Conservation (phyloP, 1,284 basidiomycete species). For the Austropuccinia psidii region DNA sequence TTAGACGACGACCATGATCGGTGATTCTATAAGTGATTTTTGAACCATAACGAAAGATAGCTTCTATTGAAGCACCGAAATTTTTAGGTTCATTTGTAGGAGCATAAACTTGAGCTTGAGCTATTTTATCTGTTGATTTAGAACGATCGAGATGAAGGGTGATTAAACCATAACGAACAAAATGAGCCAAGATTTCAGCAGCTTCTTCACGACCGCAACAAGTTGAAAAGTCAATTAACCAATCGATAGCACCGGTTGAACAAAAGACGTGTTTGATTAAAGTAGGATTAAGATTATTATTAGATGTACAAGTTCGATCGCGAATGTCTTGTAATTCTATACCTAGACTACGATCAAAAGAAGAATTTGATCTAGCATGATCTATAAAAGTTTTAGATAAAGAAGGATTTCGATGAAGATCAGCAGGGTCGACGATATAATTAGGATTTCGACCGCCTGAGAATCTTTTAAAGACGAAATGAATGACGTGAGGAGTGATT, state of each 20-base stretch:
- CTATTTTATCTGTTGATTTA: constrained; percentile 37
- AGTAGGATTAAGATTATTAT: constrained; percentile 31
- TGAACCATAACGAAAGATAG: constrained; percentile 88
- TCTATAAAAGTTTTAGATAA: constrained; percentile 44
- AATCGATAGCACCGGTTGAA: constrained; percentile 79
- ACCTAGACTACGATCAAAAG: constrained; percentile 52
- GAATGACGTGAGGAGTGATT: constrained; percentile 84
- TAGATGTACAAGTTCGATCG: constrained; percentile 52
- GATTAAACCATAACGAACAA: constrained; percentile 89
- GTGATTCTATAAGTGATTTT: constrained; percentile 92
- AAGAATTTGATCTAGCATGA: constrained; percentile 44
- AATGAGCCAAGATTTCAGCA: constrained; percentile 93
- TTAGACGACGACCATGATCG: constrained; percentile 70
- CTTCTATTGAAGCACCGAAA: constrained; percentile 45
- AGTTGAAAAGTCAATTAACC: constrained; percentile 96
- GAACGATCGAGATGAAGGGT: constrained; percentile 58
- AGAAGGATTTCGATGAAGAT: constrained; percentile 20
- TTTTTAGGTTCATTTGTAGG: not conserved
- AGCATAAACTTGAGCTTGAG: constrained; percentile 8
- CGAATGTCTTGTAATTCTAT: constrained; percentile 57
- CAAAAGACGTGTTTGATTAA: constrained; percentile 70
- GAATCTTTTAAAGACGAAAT: constrained; percentile 89
- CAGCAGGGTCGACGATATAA: constrained; percentile 50
- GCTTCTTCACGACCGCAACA: constrained; percentile 93
- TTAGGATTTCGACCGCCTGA: constrained; percentile 72